Conservation (phyloP, 164 flowering plant genomes). For the Tinospora cordifolia region DNA sequence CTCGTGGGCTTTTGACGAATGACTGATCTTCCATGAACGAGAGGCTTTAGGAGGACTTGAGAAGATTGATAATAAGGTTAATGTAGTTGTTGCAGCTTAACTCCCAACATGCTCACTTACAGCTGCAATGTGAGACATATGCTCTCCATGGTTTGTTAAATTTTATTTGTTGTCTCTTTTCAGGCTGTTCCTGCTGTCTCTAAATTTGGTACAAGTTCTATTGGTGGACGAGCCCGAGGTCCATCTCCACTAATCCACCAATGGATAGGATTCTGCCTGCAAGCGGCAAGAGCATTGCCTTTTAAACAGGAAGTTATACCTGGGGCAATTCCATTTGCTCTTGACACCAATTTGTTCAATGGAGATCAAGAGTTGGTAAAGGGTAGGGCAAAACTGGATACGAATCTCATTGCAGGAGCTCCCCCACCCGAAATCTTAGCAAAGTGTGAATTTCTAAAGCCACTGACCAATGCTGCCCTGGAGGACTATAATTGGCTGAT, state of each 20-base stretch:
- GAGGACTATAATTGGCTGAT: constrained; percentile 55
- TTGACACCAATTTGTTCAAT: constrained; percentile 22
- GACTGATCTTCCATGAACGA: too few species aligned
- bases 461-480: constrained; percentile 56
- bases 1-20: too few species aligned
- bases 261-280: constrained; percentile 91
- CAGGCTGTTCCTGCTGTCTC: constrained; percentile 75
- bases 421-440: constrained; percentile 67
- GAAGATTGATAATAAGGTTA: neutral
- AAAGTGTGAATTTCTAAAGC: constrained; percentile 74
- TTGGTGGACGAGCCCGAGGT: constrained; percentile 79
- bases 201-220: constrained; percentile 30
- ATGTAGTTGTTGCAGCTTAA: neutral
- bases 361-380: constrained; percentile 24
- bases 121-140: neutral
- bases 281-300: constrained; percentile 67
- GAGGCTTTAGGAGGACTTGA: neutral
- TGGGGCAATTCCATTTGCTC: constrained; percentile 65
- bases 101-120: neutral
- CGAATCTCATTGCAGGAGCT: constrained; percentile 66
- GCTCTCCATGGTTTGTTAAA: neutral
- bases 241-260: constrained; percentile 80
- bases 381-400: constrained; percentile 57
- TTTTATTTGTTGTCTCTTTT: constrained; percentile 10
- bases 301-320: constrained; percentile 70